phyloP scores from a whole-genome alignment of 495 filamentous ascomycete species.

The Podospora pseudoanserina region DNA sequence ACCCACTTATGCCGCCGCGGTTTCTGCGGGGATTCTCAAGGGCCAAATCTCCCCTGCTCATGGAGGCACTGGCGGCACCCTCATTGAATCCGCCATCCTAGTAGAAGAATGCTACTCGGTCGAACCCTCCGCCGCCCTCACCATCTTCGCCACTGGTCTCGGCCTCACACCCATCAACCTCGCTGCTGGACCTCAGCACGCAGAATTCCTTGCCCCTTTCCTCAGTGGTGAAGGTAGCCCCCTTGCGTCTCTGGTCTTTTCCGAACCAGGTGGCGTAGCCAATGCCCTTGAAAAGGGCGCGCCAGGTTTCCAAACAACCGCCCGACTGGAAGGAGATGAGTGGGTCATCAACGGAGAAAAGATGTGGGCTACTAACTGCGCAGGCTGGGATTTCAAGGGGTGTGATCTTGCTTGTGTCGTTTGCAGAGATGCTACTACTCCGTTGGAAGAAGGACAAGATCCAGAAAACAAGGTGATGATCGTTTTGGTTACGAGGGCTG shows the following conservation, averaged over 20 bases:
- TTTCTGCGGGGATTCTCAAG: slow-evolving; percentile 45
- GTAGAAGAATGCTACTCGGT: slow-evolving; percentile 52
- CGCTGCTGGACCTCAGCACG: slow-evolving; percentile 38
- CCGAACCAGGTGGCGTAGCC: slow-evolving; percentile 48
- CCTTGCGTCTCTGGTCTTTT: slow-evolving; percentile 49
- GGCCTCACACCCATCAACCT: slow-evolving; percentile 49
- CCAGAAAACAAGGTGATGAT: slow-evolving; percentile 45
- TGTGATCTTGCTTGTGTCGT: slow-evolving; percentile 53
- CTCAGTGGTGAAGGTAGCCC: slow-evolving; percentile 43
- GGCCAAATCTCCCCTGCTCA: slow-evolving; percentile 42
- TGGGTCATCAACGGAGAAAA: slow-evolving; percentile 57
- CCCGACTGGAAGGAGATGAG: slow-evolving; percentile 47
- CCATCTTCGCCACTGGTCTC: slow-evolving; percentile 51
- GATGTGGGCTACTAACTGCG: slow-evolving; percentile 55
- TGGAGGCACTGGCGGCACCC: slow-evolving; percentile 42
- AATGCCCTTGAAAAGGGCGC: slow-evolving; percentile 52
- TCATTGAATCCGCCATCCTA: slow-evolving; percentile 48
- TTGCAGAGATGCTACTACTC: slow-evolving; percentile 41
- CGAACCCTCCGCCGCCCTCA: slow-evolving; percentile 46
- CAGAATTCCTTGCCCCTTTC: slow-evolving; percentile 48
- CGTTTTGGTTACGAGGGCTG: slow-evolving; percentile 45
- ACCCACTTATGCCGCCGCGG: slow-evolving; percentile 43
- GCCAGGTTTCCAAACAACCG: slow-evolving; percentile 47
- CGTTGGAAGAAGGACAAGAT: slow-evolving; percentile 21
- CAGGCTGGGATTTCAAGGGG: slow-evolving; percentile 51